phyloP scores from a whole-genome alignment of 2,329 filamentous ascomycete genomes.

The Didymella arachidicola region DNA sequence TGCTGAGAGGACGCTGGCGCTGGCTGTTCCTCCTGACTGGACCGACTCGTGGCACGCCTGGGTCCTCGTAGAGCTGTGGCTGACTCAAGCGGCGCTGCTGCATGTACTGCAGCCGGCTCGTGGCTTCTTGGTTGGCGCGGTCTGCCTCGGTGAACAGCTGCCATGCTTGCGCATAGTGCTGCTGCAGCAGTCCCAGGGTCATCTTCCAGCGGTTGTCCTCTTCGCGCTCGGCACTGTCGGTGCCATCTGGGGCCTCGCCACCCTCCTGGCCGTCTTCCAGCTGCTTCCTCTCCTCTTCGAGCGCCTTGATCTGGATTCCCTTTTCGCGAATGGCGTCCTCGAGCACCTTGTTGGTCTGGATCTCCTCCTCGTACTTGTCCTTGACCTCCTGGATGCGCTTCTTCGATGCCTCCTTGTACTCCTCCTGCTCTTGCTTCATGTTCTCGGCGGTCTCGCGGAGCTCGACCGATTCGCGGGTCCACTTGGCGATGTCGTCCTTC shows the following conservation, averaged over 20 bases:
- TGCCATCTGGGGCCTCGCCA: slow-evolving; percentile 48
- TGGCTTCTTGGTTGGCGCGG: slow-evolving; percentile 49
- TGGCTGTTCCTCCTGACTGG: slow-evolving; percentile 52
- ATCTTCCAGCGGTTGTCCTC: slow-evolving; percentile 65
- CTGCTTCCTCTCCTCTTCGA: slow-evolving; percentile 74
- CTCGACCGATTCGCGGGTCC: slow-evolving; percentile 69
- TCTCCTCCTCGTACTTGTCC: slow-evolving; percentile 53
- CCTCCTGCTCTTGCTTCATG: slow-evolving; percentile 50
- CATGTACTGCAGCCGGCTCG: slow-evolving; percentile 52
- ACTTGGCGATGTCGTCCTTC: slow-evolving; percentile 73
- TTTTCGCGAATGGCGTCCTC: slow-evolving; percentile 78
- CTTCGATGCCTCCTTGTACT: slow-evolving; percentile 48
- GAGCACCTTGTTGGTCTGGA: slow-evolving; percentile 63
- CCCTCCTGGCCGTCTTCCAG: slow-evolving; percentile 54
- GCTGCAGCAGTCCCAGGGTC: slow-evolving; percentile 62
- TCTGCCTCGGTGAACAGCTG: slow-evolving; percentile 47
- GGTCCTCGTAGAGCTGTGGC: slow-evolving; percentile 49
- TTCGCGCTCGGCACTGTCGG: slow-evolving; percentile 53
- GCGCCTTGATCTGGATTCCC: slow-evolving; percentile 72
- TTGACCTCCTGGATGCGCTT: slow-evolving; percentile 53
- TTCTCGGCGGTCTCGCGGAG: slow-evolving; percentile 63
- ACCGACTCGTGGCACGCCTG: slow-evolving; percentile 39
- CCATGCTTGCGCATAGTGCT: slow-evolving; percentile 53
- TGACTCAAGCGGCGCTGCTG: slow-evolving; percentile 51
- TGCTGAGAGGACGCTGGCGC: slow-evolving; percentile 50